Evolutionary conservation across 1,284 basidiomycete species (phyloP).

Genomic region (Kalmanozyma brasiliensis): DNA sequence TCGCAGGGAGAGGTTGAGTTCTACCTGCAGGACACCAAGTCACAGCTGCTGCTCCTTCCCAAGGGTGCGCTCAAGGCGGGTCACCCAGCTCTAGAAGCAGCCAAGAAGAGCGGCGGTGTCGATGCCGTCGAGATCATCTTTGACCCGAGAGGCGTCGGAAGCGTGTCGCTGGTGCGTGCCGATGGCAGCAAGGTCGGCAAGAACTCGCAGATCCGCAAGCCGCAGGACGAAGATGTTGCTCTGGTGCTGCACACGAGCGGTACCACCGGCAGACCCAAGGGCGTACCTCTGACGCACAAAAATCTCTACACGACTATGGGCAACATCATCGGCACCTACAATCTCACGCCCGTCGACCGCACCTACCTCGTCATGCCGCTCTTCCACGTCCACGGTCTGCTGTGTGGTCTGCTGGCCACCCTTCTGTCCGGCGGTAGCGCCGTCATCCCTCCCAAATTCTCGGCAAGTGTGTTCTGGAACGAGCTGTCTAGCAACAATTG

Average conservation of each 20-base stretch:
- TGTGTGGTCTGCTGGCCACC: conserved; percentile 75
- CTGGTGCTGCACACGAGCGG: conserved; percentile 74
- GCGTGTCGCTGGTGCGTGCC: conserved; percentile 40
- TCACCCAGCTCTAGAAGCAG: conserved; percentile 52
- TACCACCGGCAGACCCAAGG: conserved; percentile 73
- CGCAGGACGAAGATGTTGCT: conserved; percentile 66
- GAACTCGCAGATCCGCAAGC: conserved; percentile 27
- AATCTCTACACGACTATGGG: conserved; percentile 75
- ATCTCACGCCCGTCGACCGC: conserved; percentile 70
- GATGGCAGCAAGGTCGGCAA: conserved; percentile 38
- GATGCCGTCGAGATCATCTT: conserved; percentile 64
- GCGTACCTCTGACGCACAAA: conserved; percentile 74
- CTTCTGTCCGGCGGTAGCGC: conserved; percentile 74
- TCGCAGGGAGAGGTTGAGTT: conserved; percentile 68
- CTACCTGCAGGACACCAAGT: conserved; percentile 69
- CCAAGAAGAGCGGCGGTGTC: conserved; percentile 48
- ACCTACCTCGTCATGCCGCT: conserved; percentile 76
- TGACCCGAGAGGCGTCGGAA: conserved; percentile 44
- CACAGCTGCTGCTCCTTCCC: conserved; percentile 64
- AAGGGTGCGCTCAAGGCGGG: conserved; percentile 48
- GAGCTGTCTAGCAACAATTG: conserved; percentile 69
- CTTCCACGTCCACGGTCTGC: conserved; percentile 77
- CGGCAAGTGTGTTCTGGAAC: conserved; percentile 74
- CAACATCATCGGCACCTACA: conserved; percentile 71
- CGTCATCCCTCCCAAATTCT: conserved; percentile 74